These are phyloP conservation scores for Adansonia gregorii DNA, from an alignment of 441 rosid species.

Conservation along the genomic window DNA sequence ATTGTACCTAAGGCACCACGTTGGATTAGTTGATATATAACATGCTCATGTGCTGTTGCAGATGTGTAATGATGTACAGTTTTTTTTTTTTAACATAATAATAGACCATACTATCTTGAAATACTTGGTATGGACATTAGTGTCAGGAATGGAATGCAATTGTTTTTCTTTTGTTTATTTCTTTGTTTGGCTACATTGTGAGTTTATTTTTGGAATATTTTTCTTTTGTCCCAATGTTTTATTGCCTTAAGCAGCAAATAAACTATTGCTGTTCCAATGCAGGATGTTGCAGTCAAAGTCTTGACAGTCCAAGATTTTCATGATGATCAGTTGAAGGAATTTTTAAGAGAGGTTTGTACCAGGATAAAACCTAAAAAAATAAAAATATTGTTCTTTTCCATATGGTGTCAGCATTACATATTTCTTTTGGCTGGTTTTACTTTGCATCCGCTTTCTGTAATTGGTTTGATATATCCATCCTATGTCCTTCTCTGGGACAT, in stretches of 20 bases:
- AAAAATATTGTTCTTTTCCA: neutral
- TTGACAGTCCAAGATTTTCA: constrained; percentile 80
- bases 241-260: constrained; percentile 3
- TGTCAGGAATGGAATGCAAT: neutral
- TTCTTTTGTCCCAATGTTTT: neutral
- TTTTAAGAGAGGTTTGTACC: constrained; percentile 77
- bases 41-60: neutral
- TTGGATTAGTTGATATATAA: neutral
- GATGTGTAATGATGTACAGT: neutral
- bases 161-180: neutral
- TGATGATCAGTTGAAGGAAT: constrained; percentile 89
- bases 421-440: constrained; percentile 1
- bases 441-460: neutral
- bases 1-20: neutral
- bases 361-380: neutral
- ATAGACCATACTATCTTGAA: neutral
- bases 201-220: neutral
- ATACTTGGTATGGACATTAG: neutral
- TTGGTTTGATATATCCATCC: neutral
- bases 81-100: too few relatives aligned
- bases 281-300: constrained; percentile 98
- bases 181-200: neutral
- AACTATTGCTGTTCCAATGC: constrained; percentile 29
- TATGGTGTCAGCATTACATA: neutral
- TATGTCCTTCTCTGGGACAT: neutral